phyloP scores from a whole-genome alignment of 2,329 filamentous ascomycete species.

The Ambrosiella beaveri region DNA sequence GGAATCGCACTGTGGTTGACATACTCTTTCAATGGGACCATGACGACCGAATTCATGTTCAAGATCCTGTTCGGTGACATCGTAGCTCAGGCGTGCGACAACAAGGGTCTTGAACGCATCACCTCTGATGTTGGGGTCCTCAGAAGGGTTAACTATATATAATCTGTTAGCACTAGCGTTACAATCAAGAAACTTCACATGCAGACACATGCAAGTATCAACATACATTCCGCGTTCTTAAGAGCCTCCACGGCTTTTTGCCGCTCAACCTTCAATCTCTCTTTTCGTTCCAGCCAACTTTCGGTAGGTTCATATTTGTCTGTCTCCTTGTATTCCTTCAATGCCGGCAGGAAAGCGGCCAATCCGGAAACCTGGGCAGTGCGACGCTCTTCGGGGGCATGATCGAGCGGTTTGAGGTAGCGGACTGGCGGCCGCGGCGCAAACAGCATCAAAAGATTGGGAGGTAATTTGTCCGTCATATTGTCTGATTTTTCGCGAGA shows the following conservation, averaged over 20 bases:
- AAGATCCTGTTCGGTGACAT: conserved; percentile 73
- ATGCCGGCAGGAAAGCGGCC: conserved; percentile 53
- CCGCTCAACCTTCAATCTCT: conserved; percentile 70
- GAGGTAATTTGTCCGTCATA: conserved; percentile 95
- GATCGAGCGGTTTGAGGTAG: conserved; percentile 70
- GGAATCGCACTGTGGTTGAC: conserved; percentile 16
- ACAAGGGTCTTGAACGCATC: conserved; percentile 94
- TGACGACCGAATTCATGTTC: conserved; percentile 88
- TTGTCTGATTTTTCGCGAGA: conserved; percentile 14
- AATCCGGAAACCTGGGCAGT: conserved; percentile 59
- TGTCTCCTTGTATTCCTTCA: conserved; percentile 62
- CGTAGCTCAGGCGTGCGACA: conserved; percentile 76
- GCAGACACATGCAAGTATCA: neutral
- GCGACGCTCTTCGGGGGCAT: conserved; percentile 64
- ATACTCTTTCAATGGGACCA: conserved; percentile 80
- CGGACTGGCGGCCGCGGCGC: conserved; percentile 81
- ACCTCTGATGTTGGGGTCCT: conserved; percentile 77
- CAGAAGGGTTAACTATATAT: conserved; percentile 53
- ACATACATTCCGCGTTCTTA: conserved; percentile 26
- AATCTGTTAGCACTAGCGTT: neutral
- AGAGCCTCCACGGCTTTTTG: conserved; percentile 47
- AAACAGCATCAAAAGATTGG: conserved; percentile 84
- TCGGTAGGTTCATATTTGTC: conserved; percentile 68
- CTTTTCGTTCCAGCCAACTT: conserved; percentile 78
- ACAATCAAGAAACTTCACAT: neutral